phyloP scores from a whole-genome alignment of 129 eudicot species.

The Dittrichia graveolens region DNA sequence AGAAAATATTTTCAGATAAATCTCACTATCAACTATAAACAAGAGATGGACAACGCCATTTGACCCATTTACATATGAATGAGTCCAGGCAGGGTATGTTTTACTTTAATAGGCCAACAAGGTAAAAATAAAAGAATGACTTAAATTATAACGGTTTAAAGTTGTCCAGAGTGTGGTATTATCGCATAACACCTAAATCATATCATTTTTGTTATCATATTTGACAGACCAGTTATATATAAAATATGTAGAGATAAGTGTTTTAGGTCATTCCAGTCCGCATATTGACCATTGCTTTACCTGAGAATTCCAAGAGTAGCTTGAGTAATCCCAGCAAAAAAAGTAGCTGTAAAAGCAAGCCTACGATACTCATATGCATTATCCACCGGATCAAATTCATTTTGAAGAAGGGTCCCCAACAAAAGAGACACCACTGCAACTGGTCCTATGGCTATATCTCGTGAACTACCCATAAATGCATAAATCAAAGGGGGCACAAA shows the following conservation, averaged over 20 bases:
- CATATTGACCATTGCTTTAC: constrained; percentile 32
- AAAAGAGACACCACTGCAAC: constrained; percentile 88
- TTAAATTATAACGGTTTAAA: background rate
- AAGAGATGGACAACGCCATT: constrained; percentile 14
- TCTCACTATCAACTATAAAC: constrained; percentile 1
- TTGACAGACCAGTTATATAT: background rate
- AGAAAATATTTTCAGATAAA: constrained; percentile 7
- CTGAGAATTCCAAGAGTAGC: constrained; percentile 80
- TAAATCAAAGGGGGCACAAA: constrained; percentile 86
- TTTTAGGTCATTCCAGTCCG: background rate
- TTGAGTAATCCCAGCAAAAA: constrained; percentile 90
- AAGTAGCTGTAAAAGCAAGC: constrained; percentile 88
- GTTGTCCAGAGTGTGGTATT: background rate
- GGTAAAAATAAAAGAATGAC: too few species aligned
- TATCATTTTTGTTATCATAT: background rate
- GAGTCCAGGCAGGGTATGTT: too few species aligned
- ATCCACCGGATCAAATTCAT: constrained; percentile 60
- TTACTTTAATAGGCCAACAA: background rate
- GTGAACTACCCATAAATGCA: constrained; percentile 92
- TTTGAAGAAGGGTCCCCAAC: constrained; percentile 67
- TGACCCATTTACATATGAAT: background rate
- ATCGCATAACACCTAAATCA: background rate
- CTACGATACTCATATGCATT: constrained; percentile 57
- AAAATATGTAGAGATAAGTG: background rate
- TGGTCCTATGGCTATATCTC: constrained; percentile 93